phyloP scores from a whole-genome alignment of 768 basidiomycete species.

The Coprinopsis marcescibilis region DNA sequence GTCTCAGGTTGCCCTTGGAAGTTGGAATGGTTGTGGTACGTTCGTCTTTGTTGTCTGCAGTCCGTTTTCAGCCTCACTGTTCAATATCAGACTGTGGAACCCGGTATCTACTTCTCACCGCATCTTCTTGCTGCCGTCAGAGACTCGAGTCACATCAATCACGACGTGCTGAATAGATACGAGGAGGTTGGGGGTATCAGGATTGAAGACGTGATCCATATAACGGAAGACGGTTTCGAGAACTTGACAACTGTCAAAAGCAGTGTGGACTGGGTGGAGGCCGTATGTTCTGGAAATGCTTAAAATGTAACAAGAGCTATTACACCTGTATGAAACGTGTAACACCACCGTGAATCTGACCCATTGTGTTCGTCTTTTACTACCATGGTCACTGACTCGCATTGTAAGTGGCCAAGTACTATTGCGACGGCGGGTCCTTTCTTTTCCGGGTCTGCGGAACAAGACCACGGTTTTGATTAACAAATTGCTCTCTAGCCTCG shows the following conservation, averaged over 20 bases:
- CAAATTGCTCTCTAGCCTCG: no score
- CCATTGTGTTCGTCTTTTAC: no score
- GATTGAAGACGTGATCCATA: slow-evolving; percentile 88
- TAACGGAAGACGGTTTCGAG: slow-evolving; percentile 68
- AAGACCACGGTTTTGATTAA: no score
- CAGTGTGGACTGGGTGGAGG: slow-evolving; percentile 79
- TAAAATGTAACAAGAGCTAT: no score
- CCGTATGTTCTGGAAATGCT: slow-evolving; percentile 62
- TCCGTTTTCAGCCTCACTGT: background rate
- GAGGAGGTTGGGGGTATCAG: slow-evolving; percentile 85
- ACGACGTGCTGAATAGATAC: slow-evolving; percentile 62
- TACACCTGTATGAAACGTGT: no score
- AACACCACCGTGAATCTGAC: no score
- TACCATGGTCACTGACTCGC: no score
- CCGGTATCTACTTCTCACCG: slow-evolving; percentile 83
- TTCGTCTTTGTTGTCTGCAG: slow-evolving; percentile 13
- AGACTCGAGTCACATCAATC: slow-evolving; percentile 61
- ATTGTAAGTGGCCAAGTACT: no score
- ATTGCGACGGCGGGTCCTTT: no score
- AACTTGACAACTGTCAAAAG: slow-evolving; percentile 84
- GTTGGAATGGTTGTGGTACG: slow-evolving; percentile 82
- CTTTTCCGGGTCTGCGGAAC: no score
- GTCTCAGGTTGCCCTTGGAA: slow-evolving; percentile 69
- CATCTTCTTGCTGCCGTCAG: slow-evolving; percentile 65
- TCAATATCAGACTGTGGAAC: slow-evolving; percentile 72